Percentiles rank a stretch among this genome's conserved stretches.
Conservation (phyloP, 345 rosid genomes). For the Rubroshorea leprosula region DNA sequence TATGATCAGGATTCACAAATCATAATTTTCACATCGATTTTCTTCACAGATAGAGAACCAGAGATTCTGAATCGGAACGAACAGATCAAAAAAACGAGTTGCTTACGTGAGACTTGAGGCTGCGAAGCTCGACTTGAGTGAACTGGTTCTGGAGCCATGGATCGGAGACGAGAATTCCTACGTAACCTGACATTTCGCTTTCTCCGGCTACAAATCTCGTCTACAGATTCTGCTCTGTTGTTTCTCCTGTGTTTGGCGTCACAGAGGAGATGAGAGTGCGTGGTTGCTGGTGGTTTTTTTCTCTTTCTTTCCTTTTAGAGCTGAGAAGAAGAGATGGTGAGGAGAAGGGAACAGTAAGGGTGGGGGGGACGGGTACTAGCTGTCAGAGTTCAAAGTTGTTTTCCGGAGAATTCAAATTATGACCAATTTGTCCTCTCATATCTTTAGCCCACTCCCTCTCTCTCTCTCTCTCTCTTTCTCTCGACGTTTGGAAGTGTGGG, state of each 20-base stretch:
- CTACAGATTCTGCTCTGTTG: not conserved
- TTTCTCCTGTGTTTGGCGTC: not conserved
- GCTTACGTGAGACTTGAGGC: conserved; percentile 84
- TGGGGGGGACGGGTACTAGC: conserved; percentile 42
- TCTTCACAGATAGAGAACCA: not conserved
- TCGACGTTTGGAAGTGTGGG: not conserved
- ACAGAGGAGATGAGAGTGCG: not conserved
- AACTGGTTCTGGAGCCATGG: conserved; percentile 97
- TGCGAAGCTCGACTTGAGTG: conserved; percentile 98
- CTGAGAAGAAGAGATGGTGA: conserved; percentile 6
- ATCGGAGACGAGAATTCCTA: conserved; percentile 90
- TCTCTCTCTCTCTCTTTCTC: not conserved
- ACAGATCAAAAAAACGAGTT: not conserved
- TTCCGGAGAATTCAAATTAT: conserved; percentile 37
- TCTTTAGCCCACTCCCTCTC: no score
- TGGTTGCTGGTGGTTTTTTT: not conserved
- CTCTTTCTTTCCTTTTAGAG: conserved; percentile 1
- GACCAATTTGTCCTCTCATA: conserved; percentile 39
- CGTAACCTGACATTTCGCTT: conserved; percentile 70
- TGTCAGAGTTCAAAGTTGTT: conserved; percentile 29
- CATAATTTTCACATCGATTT: no score
- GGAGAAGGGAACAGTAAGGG: conserved; percentile 13
- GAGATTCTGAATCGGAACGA: not conserved
- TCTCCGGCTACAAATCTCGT: not conserved
- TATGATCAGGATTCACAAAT: no score